Conservation (phyloP, 2,329 filamentous ascomycete species). For the Teratosphaeriaceae sp. region DNA sequence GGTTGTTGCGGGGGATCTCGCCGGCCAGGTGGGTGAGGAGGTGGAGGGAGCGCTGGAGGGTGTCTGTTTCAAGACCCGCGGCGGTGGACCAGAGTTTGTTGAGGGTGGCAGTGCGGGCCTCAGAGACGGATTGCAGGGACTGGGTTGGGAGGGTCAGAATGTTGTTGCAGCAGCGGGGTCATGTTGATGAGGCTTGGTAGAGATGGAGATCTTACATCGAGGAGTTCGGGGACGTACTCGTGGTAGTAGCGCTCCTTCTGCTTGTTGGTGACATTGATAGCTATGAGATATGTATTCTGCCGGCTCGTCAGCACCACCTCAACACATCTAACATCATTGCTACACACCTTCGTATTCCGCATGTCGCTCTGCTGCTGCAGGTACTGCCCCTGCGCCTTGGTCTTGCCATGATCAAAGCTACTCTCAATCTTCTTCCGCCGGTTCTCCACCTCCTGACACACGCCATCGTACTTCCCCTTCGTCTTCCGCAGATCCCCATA, state of each 20-base stretch:
- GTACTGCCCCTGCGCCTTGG: conserved; percentile 84
- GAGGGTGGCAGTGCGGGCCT: conserved; percentile 76
- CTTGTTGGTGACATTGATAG: conserved; percentile 95
- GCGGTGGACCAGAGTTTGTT: conserved; percentile 83
- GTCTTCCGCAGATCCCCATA: conserved; percentile 83
- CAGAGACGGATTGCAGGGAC: conserved; percentile 82
- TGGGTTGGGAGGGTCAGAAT: conserved; percentile 20
- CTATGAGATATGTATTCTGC: conserved; percentile 88
- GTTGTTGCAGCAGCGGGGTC: too few species aligned
- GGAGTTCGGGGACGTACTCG: conserved; percentile 87
- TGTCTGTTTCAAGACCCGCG: conserved; percentile 70
- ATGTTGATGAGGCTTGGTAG: too few species aligned
- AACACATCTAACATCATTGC: neutral
- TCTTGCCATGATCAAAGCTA: conserved; percentile 77
- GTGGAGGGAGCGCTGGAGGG: conserved; percentile 65
- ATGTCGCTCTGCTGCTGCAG: conserved; percentile 90
- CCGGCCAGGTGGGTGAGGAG: conserved; percentile 65
- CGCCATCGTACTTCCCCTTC: conserved; percentile 87
- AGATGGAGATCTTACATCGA: conserved; percentile 58
- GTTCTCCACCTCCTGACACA: conserved; percentile 91
- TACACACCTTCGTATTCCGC: conserved; percentile 73
- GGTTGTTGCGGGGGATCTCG: conserved; percentile 83
- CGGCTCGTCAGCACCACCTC: conserved; percentile 6
- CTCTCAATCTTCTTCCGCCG: conserved; percentile 92
- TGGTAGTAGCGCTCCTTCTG: conserved; percentile 97